A percentile compares a stretch with the other conserved stretches of the same genome.
phyloP scores from a whole-genome alignment of 148 eudicot genomes.

The Rhododendron kiyosumense region DNA sequence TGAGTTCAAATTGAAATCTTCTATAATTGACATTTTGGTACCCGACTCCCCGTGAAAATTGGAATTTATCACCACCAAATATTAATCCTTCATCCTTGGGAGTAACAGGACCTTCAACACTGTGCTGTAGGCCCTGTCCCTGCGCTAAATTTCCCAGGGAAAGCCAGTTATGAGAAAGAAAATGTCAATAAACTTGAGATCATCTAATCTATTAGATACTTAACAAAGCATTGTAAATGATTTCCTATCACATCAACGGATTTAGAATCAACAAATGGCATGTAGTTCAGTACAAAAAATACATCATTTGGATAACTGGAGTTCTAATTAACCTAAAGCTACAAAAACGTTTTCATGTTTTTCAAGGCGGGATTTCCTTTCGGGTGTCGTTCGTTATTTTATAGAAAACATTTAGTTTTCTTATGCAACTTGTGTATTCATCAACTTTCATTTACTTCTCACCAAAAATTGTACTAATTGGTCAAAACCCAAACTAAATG shows the following conservation, averaged over 20 bases:
- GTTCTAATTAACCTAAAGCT: not conserved
- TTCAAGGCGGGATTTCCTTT: not conserved
- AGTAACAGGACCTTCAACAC: constrained; percentile 5
- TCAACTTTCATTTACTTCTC: not conserved
- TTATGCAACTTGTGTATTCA: not conserved
- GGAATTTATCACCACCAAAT: constrained; percentile 7
- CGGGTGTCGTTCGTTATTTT: not conserved
- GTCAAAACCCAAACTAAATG: not conserved
- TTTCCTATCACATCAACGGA: not conserved
- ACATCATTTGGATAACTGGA: not conserved
- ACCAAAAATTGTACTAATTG: not conserved
- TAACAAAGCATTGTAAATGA: not conserved
- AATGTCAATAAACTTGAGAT: not conserved
- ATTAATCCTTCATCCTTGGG: constrained; percentile 9
- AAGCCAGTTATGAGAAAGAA: not conserved
- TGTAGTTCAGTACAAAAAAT: not conserved
- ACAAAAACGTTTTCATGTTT: not conserved
- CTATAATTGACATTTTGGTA: constrained; percentile 34
- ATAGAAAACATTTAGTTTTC: not conserved
- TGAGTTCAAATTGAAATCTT: constrained; percentile 26
- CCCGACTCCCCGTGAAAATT: constrained; percentile 3
- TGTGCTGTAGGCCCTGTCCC: constrained; percentile 16
- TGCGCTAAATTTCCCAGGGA: constrained; percentile 17
- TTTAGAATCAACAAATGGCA: not conserved
- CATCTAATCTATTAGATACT: not conserved